Evolutionary conservation across 1,284 basidiomycete genomes (phyloP), one percentile per base, ranked within the genome.

Genomic region (Mycosarcoma maydis): DNA sequence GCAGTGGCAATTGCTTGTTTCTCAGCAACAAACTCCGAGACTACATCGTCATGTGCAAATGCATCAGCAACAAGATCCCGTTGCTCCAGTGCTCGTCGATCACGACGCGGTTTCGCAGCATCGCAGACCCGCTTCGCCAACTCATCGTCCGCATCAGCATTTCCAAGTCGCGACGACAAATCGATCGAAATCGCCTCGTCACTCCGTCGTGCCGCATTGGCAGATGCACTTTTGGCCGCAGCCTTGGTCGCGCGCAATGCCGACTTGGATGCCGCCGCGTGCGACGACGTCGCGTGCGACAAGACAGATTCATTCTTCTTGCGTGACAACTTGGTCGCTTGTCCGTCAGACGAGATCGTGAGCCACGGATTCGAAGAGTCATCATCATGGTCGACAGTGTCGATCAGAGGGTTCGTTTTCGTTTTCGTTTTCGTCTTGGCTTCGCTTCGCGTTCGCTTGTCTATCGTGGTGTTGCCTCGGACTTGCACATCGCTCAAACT

Each of bases 41-140:
- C 89, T 11, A 98, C 95, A 77, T 97, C 91, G 82, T 98, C 95
- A 1, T 92, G 92, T 0, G 95, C 95, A 84, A 98, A 98, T 0
- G 95, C 96, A 60, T 90, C 88, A 0, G 93, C 90, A 8, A 98
- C 94, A 5, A 98, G 86, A 68, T 96, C 91, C 22, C 90, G 86
- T 81, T 96, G 93, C 79, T 90, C 44, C 2, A 74, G 11, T 6
- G 61, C n/a, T n/a, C n/a, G n/a, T n/a, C n/a, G n/a, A n/a, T n/a
- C n/a, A n/a, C n/a, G n/a, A n/a, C n/a, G 13, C 13, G 0, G 44
- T 16, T 34, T 19, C 5, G 14, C 3, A 2, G 36, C 40, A 0
- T 60, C 32, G 0, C 4, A 4, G 2, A 13, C 1, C 2, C 53
- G 64, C 29, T 60, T 30, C 9, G 30, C 23, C 6, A 42, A 4